phyloP scores from a whole-genome alignment of 2,329 filamentous ascomycete species.

The Fusarium sp. region DNA sequence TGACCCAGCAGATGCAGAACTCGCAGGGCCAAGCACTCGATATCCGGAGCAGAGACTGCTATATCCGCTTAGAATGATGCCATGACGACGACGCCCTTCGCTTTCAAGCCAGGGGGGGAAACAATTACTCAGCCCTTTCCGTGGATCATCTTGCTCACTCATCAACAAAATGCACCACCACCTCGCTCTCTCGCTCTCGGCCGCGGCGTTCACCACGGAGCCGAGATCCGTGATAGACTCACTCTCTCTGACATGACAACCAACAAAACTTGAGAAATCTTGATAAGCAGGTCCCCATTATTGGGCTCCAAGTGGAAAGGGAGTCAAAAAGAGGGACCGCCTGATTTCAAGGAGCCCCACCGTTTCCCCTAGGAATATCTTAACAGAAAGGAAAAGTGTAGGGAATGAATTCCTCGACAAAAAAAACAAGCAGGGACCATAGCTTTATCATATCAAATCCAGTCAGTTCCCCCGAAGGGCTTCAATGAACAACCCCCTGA shows the following conservation, averaged over 20 bases:
- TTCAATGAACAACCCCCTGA: not conserved
- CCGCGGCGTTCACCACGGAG: conserved; percentile 17
- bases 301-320: conserved; percentile 33
- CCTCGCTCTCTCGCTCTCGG: conserved; percentile 16
- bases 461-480: not conserved
- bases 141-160: conserved; percentile 5
- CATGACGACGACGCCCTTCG: conserved; percentile 1
- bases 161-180: conserved; percentile 7
- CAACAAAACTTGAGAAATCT: not conserved
- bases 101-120: not conserved
- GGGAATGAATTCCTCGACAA: not conserved
- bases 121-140: conserved; percentile 7
- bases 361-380: conserved; percentile 26
- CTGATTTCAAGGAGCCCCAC: conserved; percentile 19
- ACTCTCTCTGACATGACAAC: not conserved
- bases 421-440: not conserved
- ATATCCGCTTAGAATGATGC: conserved; percentile 21
- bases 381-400: not conserved
- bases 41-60: conserved; percentile 24
- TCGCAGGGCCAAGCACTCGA: conserved; percentile 8
- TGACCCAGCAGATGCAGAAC: conserved; percentile 2
- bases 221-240: conserved; percentile 25
- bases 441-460: conserved; percentile 1
- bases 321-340: not conserved
- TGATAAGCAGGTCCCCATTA: conserved; percentile 19